Evolutionary conservation across 2,329 filamentous ascomycete species (phyloP), one percentile per base, ranked within the genome.

Genomic region (Penicillium thymicola): DNA sequence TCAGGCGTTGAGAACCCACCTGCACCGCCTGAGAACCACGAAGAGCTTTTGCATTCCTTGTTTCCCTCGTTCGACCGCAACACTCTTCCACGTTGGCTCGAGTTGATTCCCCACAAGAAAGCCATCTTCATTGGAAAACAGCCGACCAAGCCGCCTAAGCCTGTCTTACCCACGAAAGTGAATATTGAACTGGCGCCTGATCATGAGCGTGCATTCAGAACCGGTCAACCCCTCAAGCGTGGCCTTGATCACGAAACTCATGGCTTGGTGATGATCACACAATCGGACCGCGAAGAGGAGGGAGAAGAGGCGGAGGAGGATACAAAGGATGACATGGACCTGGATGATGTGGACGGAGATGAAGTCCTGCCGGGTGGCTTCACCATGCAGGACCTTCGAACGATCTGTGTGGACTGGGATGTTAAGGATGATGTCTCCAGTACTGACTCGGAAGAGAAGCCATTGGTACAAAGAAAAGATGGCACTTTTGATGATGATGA

Each of bases 331-430:
- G 78, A 79, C 4, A 69, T 82, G 27, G 82, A 84, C 18, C 11
- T 58, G 48, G 78, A 76, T 27, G 77, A 82, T 28, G 76, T 81
- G 23, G 83, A 85, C 9, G 68, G 83, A 14, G 88, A 93, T 65
- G 83, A 81, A 21, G 79, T 94, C 2, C 70, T 79, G 9, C 77
- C 77, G 18, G 89, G 87, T 32, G 90, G 90, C 2, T 85, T 90
- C 59, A 89, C 84, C 0, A 83, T 93, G 73, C 84, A 88, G 51
- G 92, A 97, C 67, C 85, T 99, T 54, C 85, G 90, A 55, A 84
- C 95, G 45, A 85, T 94, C 6, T 97, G 92, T 67, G 85, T 90
- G 57, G 90, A 97, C 70, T 97, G 91, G 89, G 86, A 89, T 54
- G 75, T 85, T 18, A 81, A 85, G 44, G 85, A 87, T 50, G 67